Base-by-base conservation (phyloP, 1,139 yeast genomes). In the Candida sp. region DNA sequence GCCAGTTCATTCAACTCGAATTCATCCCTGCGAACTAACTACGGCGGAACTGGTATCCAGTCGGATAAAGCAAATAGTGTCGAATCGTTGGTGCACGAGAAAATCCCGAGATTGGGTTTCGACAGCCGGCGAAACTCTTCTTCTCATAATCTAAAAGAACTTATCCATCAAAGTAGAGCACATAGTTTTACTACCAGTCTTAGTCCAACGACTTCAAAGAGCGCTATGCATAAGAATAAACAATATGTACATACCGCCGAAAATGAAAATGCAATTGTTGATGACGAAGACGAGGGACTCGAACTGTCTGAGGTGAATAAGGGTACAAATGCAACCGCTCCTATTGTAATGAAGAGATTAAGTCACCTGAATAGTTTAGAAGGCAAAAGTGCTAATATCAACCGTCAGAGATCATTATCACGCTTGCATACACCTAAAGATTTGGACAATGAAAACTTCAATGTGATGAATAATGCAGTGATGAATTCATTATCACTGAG, bases 231-330 rank as follows among this genome's bases (percentile, higher is more conserved):
- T 7, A 56, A 51, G 35, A 55, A 52, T 45, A 46, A 47, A 49
- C 25, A n/a, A 8, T 36, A 21, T 22, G 22, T 21, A 19, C 39
- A 11, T 52, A 48, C 34, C 7, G 12, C 34, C 9, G 53, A 51
- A 19, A 45, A 53, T 35, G 59, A 56, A 39, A 44, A 45, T 45
- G 58, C 53, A 3, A 49, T 49, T 2, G 47, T 42, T 4, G 60
- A 55, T 37, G 56, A 51, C 27, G 51, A 48, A n/a, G 49, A 45
- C 11, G 19, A 15, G 2, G 19, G 19, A 15, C 19, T 3, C 19
- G 19, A 15, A 15, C 19, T 15, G 19, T 15, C 2, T 15, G 19
- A 15, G 84, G 84, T 5, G 95, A 95, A 0, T 87, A 95, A 48
- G 61, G 7, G 21, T 3, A 44, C 35, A n/a, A 50, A 52, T 4